These are phyloP conservation scores for Annulohypoxylon bovei DNA, from an alignment of 495 filamentous ascomycete species.

Conservation along the genomic window DNA sequence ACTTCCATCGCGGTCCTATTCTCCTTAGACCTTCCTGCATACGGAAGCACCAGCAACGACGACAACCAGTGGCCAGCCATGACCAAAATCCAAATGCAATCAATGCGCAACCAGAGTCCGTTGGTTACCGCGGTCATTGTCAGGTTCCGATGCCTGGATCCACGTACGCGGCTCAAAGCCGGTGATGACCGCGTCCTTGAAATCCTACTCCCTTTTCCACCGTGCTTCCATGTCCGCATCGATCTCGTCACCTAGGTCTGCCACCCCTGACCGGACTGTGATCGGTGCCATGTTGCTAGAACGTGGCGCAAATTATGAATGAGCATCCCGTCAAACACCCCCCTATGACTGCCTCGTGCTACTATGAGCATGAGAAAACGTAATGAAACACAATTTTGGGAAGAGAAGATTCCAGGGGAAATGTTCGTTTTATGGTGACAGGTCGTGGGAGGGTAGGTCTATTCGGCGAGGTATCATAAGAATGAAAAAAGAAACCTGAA, in stretches of 20 bases:
- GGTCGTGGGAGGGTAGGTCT: constrained; percentile 42
- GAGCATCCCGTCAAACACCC: constrained; percentile 16
- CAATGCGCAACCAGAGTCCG: constrained; percentile 37
- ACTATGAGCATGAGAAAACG: constrained; percentile 23
- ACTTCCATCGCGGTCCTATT: neutral
- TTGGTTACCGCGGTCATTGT: constrained; percentile 22
- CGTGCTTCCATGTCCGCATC: constrained; percentile 6
- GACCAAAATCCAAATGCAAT: constrained; percentile 39
- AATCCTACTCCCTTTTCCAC: constrained; percentile 9
- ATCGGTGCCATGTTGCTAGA: constrained; percentile 18
- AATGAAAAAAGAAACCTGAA: constrained; percentile 45
- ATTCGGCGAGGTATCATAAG: constrained; percentile 58
- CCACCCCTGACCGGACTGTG: neutral
- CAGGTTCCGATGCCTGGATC: constrained; percentile 14
- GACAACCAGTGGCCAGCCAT: constrained; percentile 29
- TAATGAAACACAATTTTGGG: constrained; percentile 40
- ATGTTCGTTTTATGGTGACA: constrained; percentile 42
- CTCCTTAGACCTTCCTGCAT: neutral
- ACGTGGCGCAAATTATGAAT: constrained; percentile 28
- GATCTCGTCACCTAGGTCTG: constrained; percentile 1
- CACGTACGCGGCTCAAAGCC: constrained; percentile 9
- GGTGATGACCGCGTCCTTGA: constrained; percentile 5
- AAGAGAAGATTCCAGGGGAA: constrained; percentile 31
- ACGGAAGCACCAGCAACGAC: constrained; percentile 13
- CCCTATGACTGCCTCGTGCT: constrained; percentile 16